Evolutionary conservation across 2,329 filamentous ascomycete species (phyloP).

Genomic region (Hypoxylon sp.): DNA sequence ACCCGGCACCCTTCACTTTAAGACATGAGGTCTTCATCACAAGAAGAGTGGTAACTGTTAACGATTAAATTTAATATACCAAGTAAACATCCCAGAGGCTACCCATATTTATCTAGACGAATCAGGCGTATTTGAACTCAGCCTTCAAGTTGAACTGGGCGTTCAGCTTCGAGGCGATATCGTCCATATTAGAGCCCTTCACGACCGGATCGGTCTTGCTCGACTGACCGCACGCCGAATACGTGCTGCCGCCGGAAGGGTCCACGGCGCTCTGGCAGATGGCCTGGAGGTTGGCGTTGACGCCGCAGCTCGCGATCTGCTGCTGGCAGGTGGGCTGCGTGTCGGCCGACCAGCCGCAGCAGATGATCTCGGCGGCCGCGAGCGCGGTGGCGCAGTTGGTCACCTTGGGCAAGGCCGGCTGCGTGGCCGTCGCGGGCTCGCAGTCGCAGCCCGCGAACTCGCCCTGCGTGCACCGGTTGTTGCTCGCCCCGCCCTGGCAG

Average conservation of each 20-base stretch:
- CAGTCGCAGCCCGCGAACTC: background rate
- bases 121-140: background rate
- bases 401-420: background rate
- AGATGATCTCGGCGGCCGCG: background rate
- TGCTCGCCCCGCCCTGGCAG: background rate
- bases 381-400: background rate
- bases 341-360: background rate
- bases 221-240: background rate
- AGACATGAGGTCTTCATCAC: background rate
- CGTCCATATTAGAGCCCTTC: background rate
- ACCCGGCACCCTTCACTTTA: no score
- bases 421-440: background rate
- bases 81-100: background rate
- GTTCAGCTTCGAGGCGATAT: background rate
- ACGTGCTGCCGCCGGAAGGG: background rate
- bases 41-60: background rate
- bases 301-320: background rate
- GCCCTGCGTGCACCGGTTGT: background rate
- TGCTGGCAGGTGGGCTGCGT: background rate
- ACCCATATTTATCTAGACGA: background rate
- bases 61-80: background rate
- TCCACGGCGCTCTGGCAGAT: background rate
- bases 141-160: background rate
- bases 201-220: background rate
- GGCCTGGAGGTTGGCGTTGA: background rate